Base-by-base conservation (phyloP, 495 filamentous ascomycete genomes). In the Xylaria nigripes region DNA sequence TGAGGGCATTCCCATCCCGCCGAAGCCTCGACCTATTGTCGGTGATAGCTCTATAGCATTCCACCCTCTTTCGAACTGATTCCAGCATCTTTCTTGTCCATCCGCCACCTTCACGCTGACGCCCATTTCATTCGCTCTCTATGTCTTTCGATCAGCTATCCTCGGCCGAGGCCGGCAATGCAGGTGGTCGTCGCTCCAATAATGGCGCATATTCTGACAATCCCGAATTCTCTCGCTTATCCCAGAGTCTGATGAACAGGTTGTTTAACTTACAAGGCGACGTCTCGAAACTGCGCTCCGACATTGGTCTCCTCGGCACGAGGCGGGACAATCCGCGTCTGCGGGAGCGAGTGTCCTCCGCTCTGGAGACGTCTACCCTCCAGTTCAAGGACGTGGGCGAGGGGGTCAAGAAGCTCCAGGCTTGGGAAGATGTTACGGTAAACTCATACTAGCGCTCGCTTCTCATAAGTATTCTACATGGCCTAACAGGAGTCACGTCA, bases 311-410 rank as follows among this genome's bases (percentile, higher is more conserved):
- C 21, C 78, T 98, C 9, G 94, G 93, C 22, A 96, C 90, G 7
- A 86, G 85, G 68, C 83, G 87, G 9, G 93, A 99, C 65, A 96
- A 89, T 2, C 90, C 92, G 44, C 81, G 88, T 38, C 87, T 95
- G 45, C 84, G 94, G 43, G 90, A 96, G 70, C 77, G 93, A 57
- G 90, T 97, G 23, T 87, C 90, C 59, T 82, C 85, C 57, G 72
- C 92, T 3, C 78, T 96, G 7, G 86, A 94, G 55, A 89, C 96
- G 70, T 88, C 89, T 29, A 81, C 86, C 16, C 74, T 81, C 23
- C 79, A 81, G n/a, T 96, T 97, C 76, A 95, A 95, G 69, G 87
- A 92, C 22, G 85, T 92, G 19, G 91, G 88, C 47, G 93, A 97
- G 64, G 89, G 88, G 8, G 79, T 97, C 54, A 95, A 96, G 81